phyloP scores from a whole-genome alignment of 176 grass and related monocot genomes.

The Phoenix roebelenii region DNA sequence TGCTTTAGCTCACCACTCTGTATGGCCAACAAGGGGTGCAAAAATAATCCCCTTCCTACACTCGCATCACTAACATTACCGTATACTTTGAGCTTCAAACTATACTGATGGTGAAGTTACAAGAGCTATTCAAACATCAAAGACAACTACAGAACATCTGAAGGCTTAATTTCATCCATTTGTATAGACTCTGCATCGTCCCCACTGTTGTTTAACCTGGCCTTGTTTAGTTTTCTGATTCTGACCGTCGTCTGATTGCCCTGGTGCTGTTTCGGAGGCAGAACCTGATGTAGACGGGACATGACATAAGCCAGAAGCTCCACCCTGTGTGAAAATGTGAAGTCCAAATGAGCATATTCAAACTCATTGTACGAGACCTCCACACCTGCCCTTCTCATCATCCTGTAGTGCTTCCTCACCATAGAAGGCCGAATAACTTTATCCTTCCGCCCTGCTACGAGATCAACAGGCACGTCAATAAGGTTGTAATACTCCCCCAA shows the following conservation, averaged over 20 bases:
- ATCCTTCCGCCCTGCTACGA: conserved; percentile 74
- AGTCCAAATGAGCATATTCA: conserved; percentile 97
- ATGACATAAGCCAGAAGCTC: conserved; percentile 91
- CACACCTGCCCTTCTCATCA: conserved; percentile 61
- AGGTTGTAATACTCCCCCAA: conserved; percentile 58
- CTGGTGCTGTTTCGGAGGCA: conserved; percentile 26
- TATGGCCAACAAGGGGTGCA: too few relatives aligned
- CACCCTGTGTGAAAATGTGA: conserved; percentile 89
- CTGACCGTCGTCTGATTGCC: conserved; percentile 31
- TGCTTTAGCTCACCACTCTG: too few relatives aligned
- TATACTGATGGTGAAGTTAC: too few relatives aligned
- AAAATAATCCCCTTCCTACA: too few relatives aligned
- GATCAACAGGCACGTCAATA: conserved; percentile 73
- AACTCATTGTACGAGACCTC: conserved; percentile 89
- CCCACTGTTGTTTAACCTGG: conserved; percentile 12
- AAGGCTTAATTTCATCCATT: too few relatives aligned
- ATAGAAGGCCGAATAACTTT: conserved; percentile 78
- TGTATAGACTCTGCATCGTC: background rate
- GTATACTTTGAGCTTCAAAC: too few relatives aligned
- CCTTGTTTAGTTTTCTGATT: conserved; percentile 40
- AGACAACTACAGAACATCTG: too few relatives aligned
- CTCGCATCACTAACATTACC: too few relatives aligned
- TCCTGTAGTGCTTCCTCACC: conserved; percentile 82
- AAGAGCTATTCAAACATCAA: too few relatives aligned
- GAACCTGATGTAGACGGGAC: conserved; percentile 45